A percentile compares a stretch with the other conserved stretches of the same genome.
phyloP scores from a whole-genome alignment of 495 filamentous ascomycete genomes.

The Trichocladium antarcticum region DNA sequence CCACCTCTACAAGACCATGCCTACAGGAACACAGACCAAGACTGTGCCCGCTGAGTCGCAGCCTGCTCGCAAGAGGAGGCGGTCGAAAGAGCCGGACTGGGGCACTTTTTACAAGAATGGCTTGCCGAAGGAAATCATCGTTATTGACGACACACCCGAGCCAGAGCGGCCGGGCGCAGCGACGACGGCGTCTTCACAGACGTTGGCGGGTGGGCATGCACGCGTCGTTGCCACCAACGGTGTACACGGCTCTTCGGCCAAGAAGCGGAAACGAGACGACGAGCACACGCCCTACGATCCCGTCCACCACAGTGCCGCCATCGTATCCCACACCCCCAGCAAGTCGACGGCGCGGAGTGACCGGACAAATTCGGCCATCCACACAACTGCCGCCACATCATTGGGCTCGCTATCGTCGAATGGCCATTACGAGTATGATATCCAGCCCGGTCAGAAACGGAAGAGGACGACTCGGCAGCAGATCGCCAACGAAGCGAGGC shows the following conservation, averaged over 20 bases:
- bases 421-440: constrained; percentile 48
- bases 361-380: constrained; percentile 69
- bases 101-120: constrained; percentile 86
- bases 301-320: constrained; percentile 31
- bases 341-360: constrained; percentile 68
- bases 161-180: constrained; percentile 35
- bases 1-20: constrained; percentile 27
- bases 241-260: constrained; percentile 24
- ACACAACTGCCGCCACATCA: constrained; percentile 86
- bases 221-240: constrained; percentile 10
- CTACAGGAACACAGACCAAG: constrained; percentile 24
- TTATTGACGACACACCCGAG: constrained; percentile 85
- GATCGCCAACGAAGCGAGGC: constrained; percentile 68
- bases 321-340: constrained; percentile 60
- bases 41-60: constrained; percentile 21
- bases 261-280: constrained; percentile 42
- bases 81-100: constrained; percentile 70
- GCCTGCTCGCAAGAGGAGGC: constrained; percentile 40
- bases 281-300: constrained; percentile 37
- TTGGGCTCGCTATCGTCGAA: constrained; percentile 58
- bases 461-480: constrained; percentile 73
- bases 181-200: constrained; percentile 13
- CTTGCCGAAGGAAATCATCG: constrained; percentile 82
- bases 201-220: constrained; percentile 22
- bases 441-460: constrained; percentile 62